Percentiles rank a stretch among this genome's conserved stretches.
These are phyloP conservation scores for Rhypophila decipiens DNA, from an alignment of 495 filamentous ascomycete species.

Conservation along the genomic window DNA sequence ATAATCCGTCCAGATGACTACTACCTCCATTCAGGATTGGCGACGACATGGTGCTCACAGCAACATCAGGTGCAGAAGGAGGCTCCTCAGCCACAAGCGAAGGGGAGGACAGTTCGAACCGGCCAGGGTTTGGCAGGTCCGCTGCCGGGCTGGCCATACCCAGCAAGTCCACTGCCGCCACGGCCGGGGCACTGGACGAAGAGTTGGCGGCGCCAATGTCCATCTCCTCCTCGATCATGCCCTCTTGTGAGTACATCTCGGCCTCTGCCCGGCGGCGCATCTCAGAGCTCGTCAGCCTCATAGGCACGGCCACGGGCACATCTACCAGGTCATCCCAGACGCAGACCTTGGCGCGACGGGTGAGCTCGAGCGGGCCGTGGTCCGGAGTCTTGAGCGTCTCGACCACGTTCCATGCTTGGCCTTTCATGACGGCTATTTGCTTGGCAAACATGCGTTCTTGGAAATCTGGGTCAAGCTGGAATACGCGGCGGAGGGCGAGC, in stretches of 20 bases:
- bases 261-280: constrained; percentile 52
- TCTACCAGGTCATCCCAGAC: constrained; percentile 99
- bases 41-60: neutral
- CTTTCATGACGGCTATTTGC: constrained; percentile 98
- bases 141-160: constrained; percentile 50
- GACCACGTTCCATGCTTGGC: constrained; percentile 97
- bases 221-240: constrained; percentile 68
- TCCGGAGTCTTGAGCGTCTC: constrained; percentile 89
- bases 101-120: constrained; percentile 65
- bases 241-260: constrained; percentile 20
- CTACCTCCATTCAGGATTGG: neutral
- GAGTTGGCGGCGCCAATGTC: constrained; percentile 76
- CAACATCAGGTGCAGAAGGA: neutral
- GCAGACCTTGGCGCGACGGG: constrained; percentile 80
- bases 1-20: too few relatives aligned
- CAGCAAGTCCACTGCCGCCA: constrained; percentile 59
- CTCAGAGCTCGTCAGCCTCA: constrained; percentile 74
- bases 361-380: constrained; percentile 90
- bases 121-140: constrained; percentile 73
- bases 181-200: constrained; percentile 43
- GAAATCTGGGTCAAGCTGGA: constrained; percentile 89
- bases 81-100: neutral
- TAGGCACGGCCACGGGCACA: constrained; percentile 85
- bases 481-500: constrained; percentile 71
- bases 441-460: constrained; percentile 96